Evolutionary conservation across 108 stramenopile genomes (phyloP).

Genomic region (Seminavis robusta): DNA sequence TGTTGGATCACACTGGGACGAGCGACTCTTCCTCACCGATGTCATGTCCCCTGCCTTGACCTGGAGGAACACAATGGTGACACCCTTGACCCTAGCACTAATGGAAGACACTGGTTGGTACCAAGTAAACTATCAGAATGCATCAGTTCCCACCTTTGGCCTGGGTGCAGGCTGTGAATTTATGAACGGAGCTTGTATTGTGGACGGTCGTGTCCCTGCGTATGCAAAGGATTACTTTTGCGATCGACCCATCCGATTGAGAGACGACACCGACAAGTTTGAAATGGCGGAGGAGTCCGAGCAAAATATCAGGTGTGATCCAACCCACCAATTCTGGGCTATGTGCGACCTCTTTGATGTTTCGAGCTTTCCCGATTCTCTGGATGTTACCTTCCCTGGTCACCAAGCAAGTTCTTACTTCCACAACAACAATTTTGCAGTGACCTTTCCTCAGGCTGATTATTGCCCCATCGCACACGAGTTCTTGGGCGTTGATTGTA

Average conservation of each 20-base stretch:
- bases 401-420: background rate
- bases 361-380: background rate
- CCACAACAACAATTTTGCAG: too few relatives aligned
- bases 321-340: constrained; percentile 1
- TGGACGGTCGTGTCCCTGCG: constrained; percentile 22
- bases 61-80: constrained; percentile 26
- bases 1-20: constrained; percentile 50
- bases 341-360: constrained; percentile 10
- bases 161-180: constrained; percentile 52
- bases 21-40: constrained; percentile 36
- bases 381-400: background rate
- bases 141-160: constrained; percentile 35
- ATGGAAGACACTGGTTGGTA: constrained; percentile 65
- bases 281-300: background rate
- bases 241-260: background rate
- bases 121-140: constrained; percentile 37
- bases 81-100: constrained; percentile 42
- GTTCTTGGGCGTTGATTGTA: constrained; percentile 8
- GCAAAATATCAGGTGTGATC: constrained; percentile 1
- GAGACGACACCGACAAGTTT: background rate
- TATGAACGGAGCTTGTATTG: constrained; percentile 41
- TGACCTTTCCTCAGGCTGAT: too few relatives aligned
- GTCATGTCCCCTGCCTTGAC: constrained; percentile 44
- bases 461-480: constrained; percentile 4
- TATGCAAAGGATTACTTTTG: constrained; percentile 25